These are phyloP conservation scores for Pseudopithomyces chartarum DNA, from an alignment of 2,329 filamentous ascomycete genomes.

Conservation along the genomic window DNA sequence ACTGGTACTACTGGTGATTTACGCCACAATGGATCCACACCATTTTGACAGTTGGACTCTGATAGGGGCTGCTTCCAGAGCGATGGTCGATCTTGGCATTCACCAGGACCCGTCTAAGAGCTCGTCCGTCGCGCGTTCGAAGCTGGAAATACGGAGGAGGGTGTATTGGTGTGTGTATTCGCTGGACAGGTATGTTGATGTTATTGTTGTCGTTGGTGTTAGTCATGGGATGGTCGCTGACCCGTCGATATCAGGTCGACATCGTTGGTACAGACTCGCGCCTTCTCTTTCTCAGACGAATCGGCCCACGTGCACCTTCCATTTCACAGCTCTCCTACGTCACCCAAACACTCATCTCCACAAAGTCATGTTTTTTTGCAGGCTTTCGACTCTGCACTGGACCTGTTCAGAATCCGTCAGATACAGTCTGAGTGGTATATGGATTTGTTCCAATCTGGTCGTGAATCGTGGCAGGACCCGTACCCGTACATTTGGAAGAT, in stretches of 20 bases:
- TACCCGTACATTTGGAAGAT: slow-evolving; percentile 75
- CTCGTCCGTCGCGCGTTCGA: slow-evolving; percentile 68
- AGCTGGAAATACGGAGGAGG: slow-evolving; percentile 76
- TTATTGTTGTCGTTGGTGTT: neutral
- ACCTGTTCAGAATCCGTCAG: slow-evolving; percentile 81
- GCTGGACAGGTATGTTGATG: slow-evolving; percentile 71
- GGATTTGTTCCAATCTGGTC: slow-evolving; percentile 79
- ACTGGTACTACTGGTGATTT: slow-evolving; percentile 82
- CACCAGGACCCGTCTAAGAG: slow-evolving; percentile 87
- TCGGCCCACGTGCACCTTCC: slow-evolving; percentile 83
- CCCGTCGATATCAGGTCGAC: slow-evolving; percentile 71
- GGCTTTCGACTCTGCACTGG: slow-evolving; percentile 71
- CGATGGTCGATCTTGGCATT: slow-evolving; percentile 85
- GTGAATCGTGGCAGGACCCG: slow-evolving; percentile 69
- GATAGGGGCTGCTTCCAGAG: slow-evolving; percentile 86
- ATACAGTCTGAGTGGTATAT: slow-evolving; percentile 91
- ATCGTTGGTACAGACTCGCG: slow-evolving; percentile 82
- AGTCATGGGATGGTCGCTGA: slow-evolving; percentile 15
- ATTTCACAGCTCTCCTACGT: slow-evolving; percentile 47
- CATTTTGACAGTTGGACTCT: slow-evolving; percentile 95
- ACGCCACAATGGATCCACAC: slow-evolving; percentile 85
- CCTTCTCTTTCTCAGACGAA: slow-evolving; percentile 93
- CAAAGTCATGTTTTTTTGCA: slow-evolving; percentile 59
- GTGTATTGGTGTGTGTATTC: slow-evolving; percentile 92
- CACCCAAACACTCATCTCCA: slow-evolving; percentile 51